Conservation (phyloP, 179 eudicot genomes). For the Corrigiola litoralis region DNA sequence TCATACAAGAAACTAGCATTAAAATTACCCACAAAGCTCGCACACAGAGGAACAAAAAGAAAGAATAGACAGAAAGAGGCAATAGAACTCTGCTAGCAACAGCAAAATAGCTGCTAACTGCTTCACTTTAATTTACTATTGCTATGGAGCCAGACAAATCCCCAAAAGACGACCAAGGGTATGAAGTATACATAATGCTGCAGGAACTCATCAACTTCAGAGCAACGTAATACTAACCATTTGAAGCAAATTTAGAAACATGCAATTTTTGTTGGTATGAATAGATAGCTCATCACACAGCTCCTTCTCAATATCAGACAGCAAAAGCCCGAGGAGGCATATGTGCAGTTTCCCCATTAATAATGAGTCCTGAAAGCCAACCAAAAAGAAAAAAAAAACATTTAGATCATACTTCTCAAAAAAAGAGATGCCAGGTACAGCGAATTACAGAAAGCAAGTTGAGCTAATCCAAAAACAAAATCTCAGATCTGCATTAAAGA, state of each 20-base stretch:
- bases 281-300: slow-evolving; percentile 36
- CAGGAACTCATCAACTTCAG: background rate
- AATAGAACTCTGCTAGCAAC: background rate
- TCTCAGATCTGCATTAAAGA: background rate
- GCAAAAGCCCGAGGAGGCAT: slow-evolving; percentile 60
- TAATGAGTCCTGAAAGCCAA: slow-evolving; percentile 62
- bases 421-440: background rate
- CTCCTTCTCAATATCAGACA: slow-evolving; percentile 71
- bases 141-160: too few species aligned
- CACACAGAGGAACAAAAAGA: slow-evolving; percentile 1
- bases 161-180: too few species aligned
- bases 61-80: background rate
- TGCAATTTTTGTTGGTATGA: slow-evolving; percentile 60
- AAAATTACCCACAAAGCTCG: background rate
- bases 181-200: background rate
- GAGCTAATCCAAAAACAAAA: too few species aligned
- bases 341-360: slow-evolving; percentile 76
- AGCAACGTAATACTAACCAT: slow-evolving; percentile 47
- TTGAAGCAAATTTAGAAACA: slow-evolving; percentile 57
- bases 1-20: slow-evolving; percentile 1
- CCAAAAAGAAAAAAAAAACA: background rate
- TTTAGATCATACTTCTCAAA: background rate
- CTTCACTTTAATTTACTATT: too few species aligned
- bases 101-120: background rate
- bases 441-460: background rate